Percentiles rank a stretch among this genome's conserved stretches.
Evolutionary conservation across 2,329 filamentous ascomycete species (phyloP).

Genomic region (Blastomyces gilchristii): DNA sequence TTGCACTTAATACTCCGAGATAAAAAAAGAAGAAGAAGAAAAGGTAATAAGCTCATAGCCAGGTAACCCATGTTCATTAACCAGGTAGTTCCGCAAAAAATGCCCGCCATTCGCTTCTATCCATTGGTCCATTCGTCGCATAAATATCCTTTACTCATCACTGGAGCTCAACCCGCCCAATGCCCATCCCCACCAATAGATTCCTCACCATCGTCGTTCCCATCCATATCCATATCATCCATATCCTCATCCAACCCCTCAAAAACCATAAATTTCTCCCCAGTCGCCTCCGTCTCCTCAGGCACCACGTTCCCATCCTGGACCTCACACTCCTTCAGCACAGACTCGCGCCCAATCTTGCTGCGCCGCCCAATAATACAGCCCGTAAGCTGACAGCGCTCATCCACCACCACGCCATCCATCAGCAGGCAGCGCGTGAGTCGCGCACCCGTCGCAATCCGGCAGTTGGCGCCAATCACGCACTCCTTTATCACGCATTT

Average conservation of each 20-base stretch:
- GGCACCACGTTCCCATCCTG: slow-evolving; percentile 76
- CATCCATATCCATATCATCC: slow-evolving; percentile 25
- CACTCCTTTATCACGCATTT: slow-evolving; percentile 87
- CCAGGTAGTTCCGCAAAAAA: neutral
- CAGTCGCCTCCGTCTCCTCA: slow-evolving; percentile 59
- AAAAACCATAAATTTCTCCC: slow-evolving; percentile 51
- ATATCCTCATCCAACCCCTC: slow-evolving; percentile 35
- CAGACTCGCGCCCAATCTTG: slow-evolving; percentile 68
- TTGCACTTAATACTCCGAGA: neutral
- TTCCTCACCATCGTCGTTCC: slow-evolving; percentile 14
- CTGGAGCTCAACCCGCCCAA: neutral
- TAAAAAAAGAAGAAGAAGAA: neutral
- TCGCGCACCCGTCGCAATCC: slow-evolving; percentile 75
- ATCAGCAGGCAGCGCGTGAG: slow-evolving; percentile 82
- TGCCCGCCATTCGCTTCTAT: neutral
- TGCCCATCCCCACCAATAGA: neutral
- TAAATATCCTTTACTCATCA: neutral
- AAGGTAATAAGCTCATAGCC: neutral
- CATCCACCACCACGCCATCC: slow-evolving; percentile 79
- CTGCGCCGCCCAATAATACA: slow-evolving; percentile 76
- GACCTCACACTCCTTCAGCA: slow-evolving; percentile 83
- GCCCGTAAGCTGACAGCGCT: slow-evolving; percentile 72
- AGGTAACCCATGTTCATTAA: neutral
- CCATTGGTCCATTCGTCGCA: neutral
- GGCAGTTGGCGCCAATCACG: slow-evolving; percentile 78